Percentiles rank a stretch among this genome's conserved stretches.
These are phyloP conservation scores for Tolypocladium guangdongense DNA, from an alignment of 2,329 filamentous ascomycete species.

Conservation along the genomic window DNA sequence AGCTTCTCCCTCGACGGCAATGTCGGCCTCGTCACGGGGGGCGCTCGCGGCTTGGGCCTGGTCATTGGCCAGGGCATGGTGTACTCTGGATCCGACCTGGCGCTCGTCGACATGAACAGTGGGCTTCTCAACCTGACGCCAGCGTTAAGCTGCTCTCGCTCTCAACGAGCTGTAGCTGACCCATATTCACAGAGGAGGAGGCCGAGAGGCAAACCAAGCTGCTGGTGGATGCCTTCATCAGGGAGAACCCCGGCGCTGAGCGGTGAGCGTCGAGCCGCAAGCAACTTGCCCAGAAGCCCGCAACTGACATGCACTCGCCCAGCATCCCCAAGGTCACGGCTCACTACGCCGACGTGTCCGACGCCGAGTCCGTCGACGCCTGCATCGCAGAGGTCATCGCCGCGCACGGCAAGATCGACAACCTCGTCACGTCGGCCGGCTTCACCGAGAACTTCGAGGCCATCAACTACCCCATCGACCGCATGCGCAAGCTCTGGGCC, in stretches of 20 bases:
- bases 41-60: constrained; percentile 76
- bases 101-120: constrained; percentile 92
- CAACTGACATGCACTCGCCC: not conserved
- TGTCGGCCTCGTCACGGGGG: constrained; percentile 79
- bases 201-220: constrained; percentile 65
- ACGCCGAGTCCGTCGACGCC: constrained; percentile 64
- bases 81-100: constrained; percentile 76
- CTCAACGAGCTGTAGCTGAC: not conserved
- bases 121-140: not conserved
- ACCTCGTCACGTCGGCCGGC: constrained; percentile 89
- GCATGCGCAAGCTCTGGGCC: constrained; percentile 85
- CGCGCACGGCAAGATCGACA: constrained; percentile 71
- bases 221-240: constrained; percentile 64
- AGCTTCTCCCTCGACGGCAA: constrained; percentile 79
- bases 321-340: constrained; percentile 76
- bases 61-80: constrained; percentile 92
- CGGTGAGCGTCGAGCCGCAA: constrained; percentile 32
- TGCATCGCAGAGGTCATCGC: constrained; percentile 52
- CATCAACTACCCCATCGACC: constrained; percentile 79
- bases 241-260: constrained; percentile 66
- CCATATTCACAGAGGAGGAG: constrained; percentile 57
- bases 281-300: not conserved
- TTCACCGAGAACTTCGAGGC: constrained; percentile 96
- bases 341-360: constrained; percentile 80
- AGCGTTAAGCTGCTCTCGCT: not conserved